Evolutionary conservation across 495 filamentous ascomycete genomes (phyloP), one percentile per base, ranked within the genome.

Genomic region (Evernia prunastri): DNA sequence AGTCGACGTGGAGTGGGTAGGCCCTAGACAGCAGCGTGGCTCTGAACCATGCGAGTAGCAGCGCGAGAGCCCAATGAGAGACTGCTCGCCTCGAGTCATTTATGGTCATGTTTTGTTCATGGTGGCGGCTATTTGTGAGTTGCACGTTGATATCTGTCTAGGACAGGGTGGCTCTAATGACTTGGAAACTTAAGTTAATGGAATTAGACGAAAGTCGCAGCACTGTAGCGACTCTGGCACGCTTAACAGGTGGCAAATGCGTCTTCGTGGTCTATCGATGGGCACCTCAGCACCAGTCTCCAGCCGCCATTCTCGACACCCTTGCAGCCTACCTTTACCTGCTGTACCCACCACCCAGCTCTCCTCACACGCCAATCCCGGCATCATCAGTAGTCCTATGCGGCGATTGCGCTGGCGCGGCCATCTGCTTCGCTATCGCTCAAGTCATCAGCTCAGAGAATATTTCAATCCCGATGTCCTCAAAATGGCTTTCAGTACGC

Each of bases 391-490:
- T 97, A 56, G 79, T 92, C 45, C 76, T 96, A 58, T 81, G 84
- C 12, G 92, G 92, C 18, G 92, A 97, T 71, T 89, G 86, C 47
- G 91, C 92, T 0, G 92, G 92, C 31, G 92, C 88, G 7, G 89
- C 90, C 63, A 81, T 97, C 3, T 73, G 76, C 18, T 78, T 92
- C 3, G 81, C 83, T 11, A 82, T 97, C 1, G 74, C 91, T 1
- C 89, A 89, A 70, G 81, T 85, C 1, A 68, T 96, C 3, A 51
- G 76, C 94, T n/a, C 80, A 82, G 37, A 85, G 84, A n/a, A 66
- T 72, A 15, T 62, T 63, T 49, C 29, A 59, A 63, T 56, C 64
- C 79, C 73, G 11, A 70, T 91, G 43, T 54, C 57, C 27, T 94
- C 25, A 18, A 27, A 49, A n/a, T n/a, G n/a, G n/a, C n/a, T n/a